Conservation (phyloP, 345 rosid species). For the Hibiscus syriacus region DNA sequence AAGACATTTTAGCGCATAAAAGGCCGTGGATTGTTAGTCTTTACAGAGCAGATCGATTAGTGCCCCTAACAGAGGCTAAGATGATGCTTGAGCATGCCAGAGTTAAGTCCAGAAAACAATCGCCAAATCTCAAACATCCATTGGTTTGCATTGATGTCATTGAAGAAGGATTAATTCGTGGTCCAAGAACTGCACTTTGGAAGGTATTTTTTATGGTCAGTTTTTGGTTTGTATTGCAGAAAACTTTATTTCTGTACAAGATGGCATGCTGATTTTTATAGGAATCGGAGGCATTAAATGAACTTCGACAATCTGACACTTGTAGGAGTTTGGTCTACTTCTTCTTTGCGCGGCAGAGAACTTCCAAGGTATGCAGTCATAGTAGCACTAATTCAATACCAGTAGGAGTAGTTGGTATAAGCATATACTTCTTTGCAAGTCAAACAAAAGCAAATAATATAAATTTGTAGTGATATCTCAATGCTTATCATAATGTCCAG, state of each 20-base stretch:
- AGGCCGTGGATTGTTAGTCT: neutral
- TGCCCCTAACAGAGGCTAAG: neutral
- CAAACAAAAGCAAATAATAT: neutral
- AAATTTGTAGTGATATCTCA: too few relatives aligned
- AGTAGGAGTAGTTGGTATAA: neutral
- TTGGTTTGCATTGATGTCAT: slow-evolving; percentile 8
- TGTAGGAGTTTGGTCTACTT: slow-evolving; percentile 7
- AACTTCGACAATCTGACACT: slow-evolving; percentile 6
- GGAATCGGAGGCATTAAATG: neutral
- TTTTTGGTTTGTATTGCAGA: neutral
- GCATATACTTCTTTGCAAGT: neutral
- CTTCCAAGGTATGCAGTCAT: slow-evolving; percentile 3
- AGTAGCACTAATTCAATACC: neutral
- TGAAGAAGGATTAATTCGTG: slow-evolving; percentile 2
- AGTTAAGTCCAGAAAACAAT: neutral
- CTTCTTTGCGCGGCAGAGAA: neutral
- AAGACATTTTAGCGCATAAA: neutral
- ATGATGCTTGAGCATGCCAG: slow-evolving; percentile 3
- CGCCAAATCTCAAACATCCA: slow-evolving; percentile 10
- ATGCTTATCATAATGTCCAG: too few relatives aligned
- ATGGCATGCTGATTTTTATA: neutral
- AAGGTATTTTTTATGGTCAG: neutral
- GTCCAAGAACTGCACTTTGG: slow-evolving; percentile 6
- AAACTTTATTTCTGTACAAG: neutral
- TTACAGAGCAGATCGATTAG: neutral